Evolutionary conservation across 257 asterid genomes (phyloP).

Genomic region (Lycium ferocissimum): DNA sequence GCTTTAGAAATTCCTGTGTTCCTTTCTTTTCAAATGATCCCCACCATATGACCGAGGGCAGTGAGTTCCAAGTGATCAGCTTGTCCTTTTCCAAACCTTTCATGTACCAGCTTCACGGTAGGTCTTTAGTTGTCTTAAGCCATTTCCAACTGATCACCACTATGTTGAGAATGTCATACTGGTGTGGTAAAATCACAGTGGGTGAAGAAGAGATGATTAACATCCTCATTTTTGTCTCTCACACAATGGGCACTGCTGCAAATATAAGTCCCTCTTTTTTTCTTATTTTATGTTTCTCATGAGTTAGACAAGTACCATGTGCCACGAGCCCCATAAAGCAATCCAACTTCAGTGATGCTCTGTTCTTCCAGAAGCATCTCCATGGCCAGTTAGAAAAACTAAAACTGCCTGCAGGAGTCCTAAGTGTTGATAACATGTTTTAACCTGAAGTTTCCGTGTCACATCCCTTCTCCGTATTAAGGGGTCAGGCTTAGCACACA

Average conservation of each 20-base stretch:
- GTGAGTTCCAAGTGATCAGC: too few relatives aligned
- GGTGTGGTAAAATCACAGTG: background rate
- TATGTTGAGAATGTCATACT: background rate
- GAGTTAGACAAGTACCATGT: background rate
- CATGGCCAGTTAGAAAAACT: background rate
- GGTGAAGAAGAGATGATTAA: background rate
- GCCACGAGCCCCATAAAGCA: background rate
- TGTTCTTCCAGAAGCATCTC: slow-evolving; percentile 1
- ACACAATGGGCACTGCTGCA: background rate
- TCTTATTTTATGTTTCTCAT: background rate
- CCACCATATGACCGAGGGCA: too few relatives aligned
- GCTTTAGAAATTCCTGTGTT: too few relatives aligned
- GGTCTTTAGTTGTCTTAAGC: background rate
- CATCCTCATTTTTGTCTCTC: background rate
- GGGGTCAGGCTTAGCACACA: too few relatives aligned
- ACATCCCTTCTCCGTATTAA: too few relatives aligned
- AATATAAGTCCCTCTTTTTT: background rate
- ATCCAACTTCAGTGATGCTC: slow-evolving; percentile 7
- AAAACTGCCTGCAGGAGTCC: background rate
- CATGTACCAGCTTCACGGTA: too few relatives aligned
- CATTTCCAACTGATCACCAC: background rate
- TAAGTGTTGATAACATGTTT: too few relatives aligned
- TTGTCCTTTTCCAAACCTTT: too few relatives aligned
- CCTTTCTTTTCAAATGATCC: too few relatives aligned
- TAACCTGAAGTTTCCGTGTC: too few relatives aligned